Evolutionary conservation across 1,284 basidiomycete species (phyloP).

Genomic region (Malassezia arunalokei): DNA sequence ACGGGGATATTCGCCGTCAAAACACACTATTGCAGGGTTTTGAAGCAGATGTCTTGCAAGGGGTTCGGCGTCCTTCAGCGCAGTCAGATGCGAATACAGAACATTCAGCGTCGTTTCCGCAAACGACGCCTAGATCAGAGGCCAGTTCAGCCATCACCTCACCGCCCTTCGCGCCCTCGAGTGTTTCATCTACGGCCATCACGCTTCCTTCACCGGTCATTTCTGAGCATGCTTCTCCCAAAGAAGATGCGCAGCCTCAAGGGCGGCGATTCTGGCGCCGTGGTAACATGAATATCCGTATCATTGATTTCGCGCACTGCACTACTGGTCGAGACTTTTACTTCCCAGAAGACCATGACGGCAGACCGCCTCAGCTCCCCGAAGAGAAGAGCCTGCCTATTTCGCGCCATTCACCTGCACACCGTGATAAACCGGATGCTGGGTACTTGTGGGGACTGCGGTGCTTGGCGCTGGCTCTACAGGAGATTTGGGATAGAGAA

Average conservation of each 20-base stretch:
- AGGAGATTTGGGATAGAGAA: constrained; percentile 48
- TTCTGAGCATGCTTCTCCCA: background rate
- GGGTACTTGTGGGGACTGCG: constrained; percentile 86
- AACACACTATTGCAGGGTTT: constrained; percentile 49
- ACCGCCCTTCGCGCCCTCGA: background rate
- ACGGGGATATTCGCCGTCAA: constrained; percentile 79
- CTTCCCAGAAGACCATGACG: constrained; percentile 45
- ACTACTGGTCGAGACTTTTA: constrained; percentile 88
- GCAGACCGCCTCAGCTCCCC: constrained; percentile 22
- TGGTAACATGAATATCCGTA: constrained; percentile 84
- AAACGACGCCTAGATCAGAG: background rate
- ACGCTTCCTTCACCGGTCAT: constrained; percentile 7
- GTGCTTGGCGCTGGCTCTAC: constrained; percentile 58
- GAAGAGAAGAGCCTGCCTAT: constrained; percentile 45
- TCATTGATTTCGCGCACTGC: constrained; percentile 98
- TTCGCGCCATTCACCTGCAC: constrained; percentile 69
- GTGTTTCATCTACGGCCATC: background rate
- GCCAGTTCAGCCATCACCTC: background rate
- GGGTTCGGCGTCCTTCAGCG: background rate
- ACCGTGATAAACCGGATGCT: constrained; percentile 73
- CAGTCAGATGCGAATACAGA: background rate
- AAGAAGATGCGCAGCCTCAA: background rate
- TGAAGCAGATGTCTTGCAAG: constrained; percentile 14
- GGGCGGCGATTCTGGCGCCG: constrained; percentile 1
- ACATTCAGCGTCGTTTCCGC: background rate